Percentiles rank a stretch among this genome's conserved stretches.
phyloP scores from a whole-genome alignment of 345 rosid species.

The Streptanthus diversifolius region DNA sequence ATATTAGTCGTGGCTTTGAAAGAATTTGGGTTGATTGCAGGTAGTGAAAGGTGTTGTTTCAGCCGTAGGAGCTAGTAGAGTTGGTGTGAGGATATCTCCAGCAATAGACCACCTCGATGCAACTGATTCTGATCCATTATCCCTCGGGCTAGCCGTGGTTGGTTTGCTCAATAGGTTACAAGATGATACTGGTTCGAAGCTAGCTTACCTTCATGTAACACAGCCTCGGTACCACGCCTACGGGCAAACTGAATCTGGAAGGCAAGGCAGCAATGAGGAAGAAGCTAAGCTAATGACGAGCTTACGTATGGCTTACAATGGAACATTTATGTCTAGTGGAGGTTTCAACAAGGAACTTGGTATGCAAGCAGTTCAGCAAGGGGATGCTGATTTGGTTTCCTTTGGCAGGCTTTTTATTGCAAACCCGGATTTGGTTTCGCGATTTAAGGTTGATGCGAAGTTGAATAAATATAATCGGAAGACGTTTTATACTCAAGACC shows the following conservation, averaged over 20 bases:
- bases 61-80: slow-evolving; percentile 56
- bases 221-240: slow-evolving; percentile 72
- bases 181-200: slow-evolving; percentile 41
- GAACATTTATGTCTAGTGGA: slow-evolving; percentile 73
- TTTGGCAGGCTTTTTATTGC: slow-evolving; percentile 79
- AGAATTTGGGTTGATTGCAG: slow-evolving; percentile 24
- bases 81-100: slow-evolving; percentile 73
- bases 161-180: slow-evolving; percentile 63
- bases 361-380: slow-evolving; percentile 55
- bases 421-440: slow-evolving; percentile 70
- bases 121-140: slow-evolving; percentile 68
- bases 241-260: slow-evolving; percentile 58
- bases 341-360: slow-evolving; percentile 74
- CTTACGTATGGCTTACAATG: slow-evolving; percentile 52
- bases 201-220: slow-evolving; percentile 74
- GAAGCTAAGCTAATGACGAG: slow-evolving; percentile 53
- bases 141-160: slow-evolving; percentile 60
- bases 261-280: slow-evolving; percentile 56
- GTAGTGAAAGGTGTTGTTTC: slow-evolving; percentile 49
- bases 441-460: slow-evolving; percentile 53
- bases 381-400: slow-evolving; percentile 73
- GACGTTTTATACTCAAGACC: slow-evolving; percentile 72
- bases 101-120: slow-evolving; percentile 82
- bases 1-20: neutral
- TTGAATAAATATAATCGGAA: slow-evolving; percentile 57